These are phyloP conservation scores for Saxispiralis lemnorum DNA, from an alignment of 495 filamentous ascomycete genomes.

Conservation along the genomic window DNA sequence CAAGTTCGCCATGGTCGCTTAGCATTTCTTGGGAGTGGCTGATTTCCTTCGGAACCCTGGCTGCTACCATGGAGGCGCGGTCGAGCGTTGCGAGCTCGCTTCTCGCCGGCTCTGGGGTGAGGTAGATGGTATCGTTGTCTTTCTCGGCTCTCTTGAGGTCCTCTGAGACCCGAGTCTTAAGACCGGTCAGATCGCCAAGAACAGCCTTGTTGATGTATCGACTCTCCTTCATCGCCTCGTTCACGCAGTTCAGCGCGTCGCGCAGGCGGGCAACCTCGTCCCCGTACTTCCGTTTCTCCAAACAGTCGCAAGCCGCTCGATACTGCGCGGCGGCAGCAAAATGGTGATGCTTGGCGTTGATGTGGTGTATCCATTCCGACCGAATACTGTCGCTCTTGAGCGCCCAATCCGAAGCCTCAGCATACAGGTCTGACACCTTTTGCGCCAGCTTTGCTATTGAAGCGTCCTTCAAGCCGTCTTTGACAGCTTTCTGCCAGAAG, in stretches of 20 bases:
- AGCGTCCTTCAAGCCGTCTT: constrained; percentile 79
- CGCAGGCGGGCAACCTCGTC: constrained; percentile 80
- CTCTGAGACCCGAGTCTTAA: constrained; percentile 68
- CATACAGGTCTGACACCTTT: constrained; percentile 84
- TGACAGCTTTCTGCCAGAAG: constrained; percentile 94
- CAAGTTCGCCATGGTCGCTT: constrained; percentile 60
- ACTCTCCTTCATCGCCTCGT: constrained; percentile 71
- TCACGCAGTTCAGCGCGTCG: constrained; percentile 67
- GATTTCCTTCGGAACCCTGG: constrained; percentile 66
- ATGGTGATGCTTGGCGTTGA: constrained; percentile 92
- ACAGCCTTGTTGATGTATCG: constrained; percentile 74
- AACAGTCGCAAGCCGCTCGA: constrained; percentile 75
- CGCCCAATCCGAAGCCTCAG: constrained; percentile 63
- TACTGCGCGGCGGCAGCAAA: constrained; percentile 94
- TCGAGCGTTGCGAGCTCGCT: constrained; percentile 73
- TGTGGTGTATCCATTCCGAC: constrained; percentile 94
- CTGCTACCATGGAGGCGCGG: constrained; percentile 71
- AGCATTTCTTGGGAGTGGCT: constrained; percentile 62
- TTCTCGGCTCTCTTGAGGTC: constrained; percentile 86
- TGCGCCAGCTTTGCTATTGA: constrained; percentile 82
- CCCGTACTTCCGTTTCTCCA: constrained; percentile 88
- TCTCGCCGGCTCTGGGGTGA: constrained; percentile 70
- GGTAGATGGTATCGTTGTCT: constrained; percentile 90
- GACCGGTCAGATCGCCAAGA: constrained; percentile 59
- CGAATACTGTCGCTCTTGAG: constrained; percentile 78